These are phyloP conservation scores for Boletus insuetus DNA, from an alignment of 768 basidiomycete genomes.

Conservation along the genomic window DNA sequence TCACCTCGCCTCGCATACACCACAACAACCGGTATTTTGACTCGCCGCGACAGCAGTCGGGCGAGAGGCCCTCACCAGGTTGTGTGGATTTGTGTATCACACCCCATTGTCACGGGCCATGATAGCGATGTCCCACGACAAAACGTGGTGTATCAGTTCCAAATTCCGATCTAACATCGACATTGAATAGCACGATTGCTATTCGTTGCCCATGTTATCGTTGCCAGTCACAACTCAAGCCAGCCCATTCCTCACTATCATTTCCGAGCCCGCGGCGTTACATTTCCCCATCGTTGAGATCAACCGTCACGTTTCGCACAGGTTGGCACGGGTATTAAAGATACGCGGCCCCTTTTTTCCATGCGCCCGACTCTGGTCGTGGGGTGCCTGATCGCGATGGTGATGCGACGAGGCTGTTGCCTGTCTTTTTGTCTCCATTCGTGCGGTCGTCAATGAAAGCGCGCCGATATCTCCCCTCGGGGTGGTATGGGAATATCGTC, in stretches of 20 bases:
- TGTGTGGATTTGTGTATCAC: not conserved
- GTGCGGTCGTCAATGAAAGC: conserved; percentile 6
- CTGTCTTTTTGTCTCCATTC: not conserved
- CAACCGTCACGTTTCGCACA: not conserved
- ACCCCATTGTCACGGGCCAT: no score
- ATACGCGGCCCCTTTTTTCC: not conserved
- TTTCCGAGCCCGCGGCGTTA: not conserved
- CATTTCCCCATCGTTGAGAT: not conserved
- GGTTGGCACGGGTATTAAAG: conserved; percentile 1
- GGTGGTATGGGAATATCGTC: not conserved
- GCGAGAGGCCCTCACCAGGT: no score
- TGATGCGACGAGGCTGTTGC: not conserved
- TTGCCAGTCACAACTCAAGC: not conserved
- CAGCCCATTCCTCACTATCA: not conserved
- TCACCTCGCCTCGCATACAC: not conserved
- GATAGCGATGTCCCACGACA: no score
- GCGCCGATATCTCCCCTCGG: not conserved
- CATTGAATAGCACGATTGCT: not conserved
- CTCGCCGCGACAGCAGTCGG: not conserved
- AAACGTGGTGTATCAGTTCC: no score
- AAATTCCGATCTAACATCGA: not conserved
- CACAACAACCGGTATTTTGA: not conserved
- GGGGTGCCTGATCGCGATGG: conserved; percentile 18
- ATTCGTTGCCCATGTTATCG: not conserved
- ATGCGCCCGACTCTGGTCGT: not conserved